Evolutionary conservation across 176 grass and related monocot species (phyloP).

Genomic region (sorghum (Sorghum bicolor)): Sorghum_bicolor_NCBIv3 NC_012875.2:50639001-50639500

Average conservation of each 20-base stretch:
- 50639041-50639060: conserved; percentile 80
- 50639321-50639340: conserved; percentile 74
- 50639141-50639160: neutral
- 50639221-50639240: conserved; percentile 76
- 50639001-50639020: conserved; percentile 73
- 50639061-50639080: conserved; percentile 67
- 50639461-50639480: conserved; percentile 82
- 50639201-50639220: conserved; percentile 57
- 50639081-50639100: conserved; percentile 58
- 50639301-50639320: conserved; percentile 49
- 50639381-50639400: conserved; percentile 83
- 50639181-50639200: conserved; percentile 83
- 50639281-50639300: conserved; percentile 55
- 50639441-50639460: conserved; percentile 64
- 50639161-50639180: conserved; percentile 96
- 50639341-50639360: conserved; percentile 81
- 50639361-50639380: conserved; percentile 66
- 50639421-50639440: conserved; percentile 64
- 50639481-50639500: conserved; percentile 98
- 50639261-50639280: conserved; percentile 57
- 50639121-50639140: neutral
- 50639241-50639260: conserved; percentile 62
- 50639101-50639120: conserved; percentile 26
- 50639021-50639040: conserved; percentile 74
- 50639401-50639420: conserved; percentile 64